A percentile compares a stretch with the other conserved stretches of the same genome.
These are phyloP conservation scores for Arxiozyma telluris DNA, from an alignment of 1,139 yeast genomes.

Conservation along the genomic window DNA sequence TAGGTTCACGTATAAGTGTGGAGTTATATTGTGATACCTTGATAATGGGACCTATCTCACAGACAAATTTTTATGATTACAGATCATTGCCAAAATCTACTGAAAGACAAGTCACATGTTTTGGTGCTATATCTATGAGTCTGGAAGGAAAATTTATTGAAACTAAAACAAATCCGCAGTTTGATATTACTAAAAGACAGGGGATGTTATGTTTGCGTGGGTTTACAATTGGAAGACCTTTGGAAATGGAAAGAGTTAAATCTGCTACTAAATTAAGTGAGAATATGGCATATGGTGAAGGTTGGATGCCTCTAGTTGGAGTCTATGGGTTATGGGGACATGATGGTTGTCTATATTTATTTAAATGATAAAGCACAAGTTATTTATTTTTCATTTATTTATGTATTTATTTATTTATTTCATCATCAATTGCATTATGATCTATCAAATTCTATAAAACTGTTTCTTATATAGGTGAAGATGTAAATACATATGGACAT, in stretches of 20 bases:
- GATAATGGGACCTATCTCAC: conserved; percentile 49
- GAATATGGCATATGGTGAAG: conserved; percentile 41
- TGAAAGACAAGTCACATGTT: conserved; percentile 24
- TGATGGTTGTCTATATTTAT: conserved; percentile 58
- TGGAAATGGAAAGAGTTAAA: conserved; percentile 25
- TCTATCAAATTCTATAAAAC: conserved; percentile 4
- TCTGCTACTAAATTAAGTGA: conserved; percentile 29
- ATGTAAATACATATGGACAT: not conserved
- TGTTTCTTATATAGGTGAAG: not conserved
- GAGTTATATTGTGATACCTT: conserved; percentile 42
- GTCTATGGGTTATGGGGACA: conserved; percentile 54
- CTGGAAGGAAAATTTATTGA: conserved; percentile 37
- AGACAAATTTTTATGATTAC: conserved; percentile 56
- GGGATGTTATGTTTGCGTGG: conserved; percentile 58
- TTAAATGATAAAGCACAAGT: conserved; percentile 11
- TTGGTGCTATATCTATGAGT: conserved; percentile 32
- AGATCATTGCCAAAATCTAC: conserved; percentile 35
- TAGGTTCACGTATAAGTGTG: conserved; percentile 43
- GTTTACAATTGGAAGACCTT: conserved; percentile 51
- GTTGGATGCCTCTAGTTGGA: conserved; percentile 49
- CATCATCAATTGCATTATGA: not conserved
- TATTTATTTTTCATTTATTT: too few relatives aligned
- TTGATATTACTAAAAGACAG: conserved; percentile 32
- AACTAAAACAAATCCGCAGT: conserved; percentile 32
- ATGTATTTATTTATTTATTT: too few relatives aligned